Base-by-base conservation (phyloP, 495 filamentous ascomycete species). In the Venustampulla echinocandica region DNA sequence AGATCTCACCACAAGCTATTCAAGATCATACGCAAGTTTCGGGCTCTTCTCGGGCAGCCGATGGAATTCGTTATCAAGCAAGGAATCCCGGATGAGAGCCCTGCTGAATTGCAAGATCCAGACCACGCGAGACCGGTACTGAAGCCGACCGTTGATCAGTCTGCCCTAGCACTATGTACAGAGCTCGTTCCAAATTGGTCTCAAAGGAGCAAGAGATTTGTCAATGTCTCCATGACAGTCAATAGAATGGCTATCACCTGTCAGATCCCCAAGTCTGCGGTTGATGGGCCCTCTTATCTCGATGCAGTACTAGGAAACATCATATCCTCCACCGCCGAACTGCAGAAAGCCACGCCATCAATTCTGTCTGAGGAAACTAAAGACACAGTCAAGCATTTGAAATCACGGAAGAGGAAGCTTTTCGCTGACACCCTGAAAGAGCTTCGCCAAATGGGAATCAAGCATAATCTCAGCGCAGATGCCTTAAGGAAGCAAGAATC, bases 1-100 rank as follows among this genome's bases (percentile, higher is more conserved):
- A 79, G 83, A 46, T 96, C 90, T 6, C 93, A 97, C 60, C 77
- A 83, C 53, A 95, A 93, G 60, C 71, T 99, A 9, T 90, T 93
- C 64, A 90, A 87, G 56, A 65, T 93, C 21, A 85, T 99, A 41
- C 75, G 86, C 39, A 95, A 93, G 64, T 97, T 93, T 60, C 74
- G 92, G 22, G 73, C 68, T 23, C 61, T 85, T 13, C 74, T 97
- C 15, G 75, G 75, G n/a, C 79, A 84, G 49, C 77, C 88, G 6
- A 78, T 85, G 43, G 75, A 77, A 32, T 54, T 61, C 1, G 67
- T 90, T 18, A 61, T 85, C 19, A 73, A 77, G 38, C 74, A 77
- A 52, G 82, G 81, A 15, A 71, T 88, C 56, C 79, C 82, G 2
- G 81, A 83, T 17, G 32, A 67, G 64, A 11, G 10, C 47, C 3